Evolutionary conservation across 208 protist genomes (phyloP).

Genomic region (Trypanosoma grayi): DNA sequence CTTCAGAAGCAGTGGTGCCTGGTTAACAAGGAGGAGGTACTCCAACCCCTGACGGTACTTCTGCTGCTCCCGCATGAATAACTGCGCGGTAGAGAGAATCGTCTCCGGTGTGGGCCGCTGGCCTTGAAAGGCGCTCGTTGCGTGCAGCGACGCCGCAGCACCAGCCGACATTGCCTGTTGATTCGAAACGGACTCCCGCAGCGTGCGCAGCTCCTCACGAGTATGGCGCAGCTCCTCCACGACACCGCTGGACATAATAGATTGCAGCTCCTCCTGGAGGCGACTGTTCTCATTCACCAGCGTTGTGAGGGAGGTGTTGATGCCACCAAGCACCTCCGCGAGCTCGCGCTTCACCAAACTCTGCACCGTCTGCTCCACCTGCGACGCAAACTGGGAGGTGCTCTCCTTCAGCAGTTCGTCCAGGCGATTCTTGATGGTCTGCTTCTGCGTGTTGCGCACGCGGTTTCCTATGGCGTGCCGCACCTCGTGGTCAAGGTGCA

Average conservation of each 20-base stretch:
- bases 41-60: conserved; percentile 35
- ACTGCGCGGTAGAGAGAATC: conserved; percentile 46
- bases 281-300: conserved; percentile 63
- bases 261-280: conserved; percentile 50
- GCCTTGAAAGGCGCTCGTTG: conserved; percentile 25
- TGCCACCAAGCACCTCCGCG: conserved; percentile 35
- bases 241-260: conserved; percentile 49
- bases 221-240: conserved; percentile 32
- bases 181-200: conserved; percentile 27
- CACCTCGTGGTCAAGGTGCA: conserved; percentile 66
- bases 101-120: conserved; percentile 50
- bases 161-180: not conserved
- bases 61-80: conserved; percentile 46
- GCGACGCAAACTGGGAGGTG: conserved; percentile 42
- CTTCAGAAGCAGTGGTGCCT: conserved; percentile 46
- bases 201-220: conserved; percentile 47
- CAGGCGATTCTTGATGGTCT: conserved; percentile 56
- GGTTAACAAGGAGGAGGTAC: conserved; percentile 44
- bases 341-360: conserved; percentile 58
- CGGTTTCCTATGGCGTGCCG: conserved; percentile 45
- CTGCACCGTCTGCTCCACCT: conserved; percentile 49
- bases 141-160: not conserved
- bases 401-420: conserved; percentile 72
- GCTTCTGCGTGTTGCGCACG: conserved; percentile 52
- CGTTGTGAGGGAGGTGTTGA: conserved; percentile 43